Percentiles rank a stretch among this genome's conserved stretches.
Conservation (phyloP, 2,329 filamentous ascomycete genomes). For the Cryphonectria nitschkei region DNA sequence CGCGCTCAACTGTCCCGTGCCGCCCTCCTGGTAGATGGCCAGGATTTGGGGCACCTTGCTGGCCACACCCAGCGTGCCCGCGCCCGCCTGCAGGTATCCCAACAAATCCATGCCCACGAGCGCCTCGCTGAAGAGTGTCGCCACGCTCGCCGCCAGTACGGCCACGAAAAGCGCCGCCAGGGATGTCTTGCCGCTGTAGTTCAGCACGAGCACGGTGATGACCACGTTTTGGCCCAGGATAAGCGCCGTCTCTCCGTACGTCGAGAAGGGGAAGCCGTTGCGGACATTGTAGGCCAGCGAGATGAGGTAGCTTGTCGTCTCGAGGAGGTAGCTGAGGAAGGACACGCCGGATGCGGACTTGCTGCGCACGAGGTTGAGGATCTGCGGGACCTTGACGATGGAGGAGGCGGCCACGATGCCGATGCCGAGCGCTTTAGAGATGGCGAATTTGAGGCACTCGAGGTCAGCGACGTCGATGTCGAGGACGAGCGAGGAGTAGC, state of each 20-base stretch:
- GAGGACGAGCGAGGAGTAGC: conserved; percentile 85
- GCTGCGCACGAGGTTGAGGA: conserved; percentile 85
- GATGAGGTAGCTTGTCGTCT: conserved; percentile 86
- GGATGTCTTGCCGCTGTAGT: conserved; percentile 71
- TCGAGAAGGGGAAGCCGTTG: conserved; percentile 92
- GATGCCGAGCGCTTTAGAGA: conserved; percentile 91
- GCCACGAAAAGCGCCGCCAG: conserved; percentile 79
- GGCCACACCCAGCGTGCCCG: conserved; percentile 79
- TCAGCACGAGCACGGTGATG: conserved; percentile 84
- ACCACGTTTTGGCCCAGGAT: conserved; percentile 92
- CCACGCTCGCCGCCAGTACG: conserved; percentile 69
- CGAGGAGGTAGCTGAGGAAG: conserved; percentile 90
- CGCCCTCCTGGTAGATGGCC: conserved; percentile 81
- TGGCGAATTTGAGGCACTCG: conserved; percentile 82
- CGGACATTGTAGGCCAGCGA: conserved; percentile 90
- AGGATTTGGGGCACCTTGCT: conserved; percentile 94
- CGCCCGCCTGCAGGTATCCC: conserved; percentile 79
- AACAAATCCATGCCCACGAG: conserved; percentile 69
- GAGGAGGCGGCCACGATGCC: conserved; percentile 89
- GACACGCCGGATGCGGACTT: conserved; percentile 82
- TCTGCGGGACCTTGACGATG: conserved; percentile 95
- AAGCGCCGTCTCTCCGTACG: conserved; percentile 91
- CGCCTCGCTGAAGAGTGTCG: conserved; percentile 69
- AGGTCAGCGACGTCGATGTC: conserved; percentile 79
- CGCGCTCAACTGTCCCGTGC: conserved; percentile 93